Base-by-base conservation (phyloP, 257 asterid species). In the Nicotiana sylvestris region DNA sequence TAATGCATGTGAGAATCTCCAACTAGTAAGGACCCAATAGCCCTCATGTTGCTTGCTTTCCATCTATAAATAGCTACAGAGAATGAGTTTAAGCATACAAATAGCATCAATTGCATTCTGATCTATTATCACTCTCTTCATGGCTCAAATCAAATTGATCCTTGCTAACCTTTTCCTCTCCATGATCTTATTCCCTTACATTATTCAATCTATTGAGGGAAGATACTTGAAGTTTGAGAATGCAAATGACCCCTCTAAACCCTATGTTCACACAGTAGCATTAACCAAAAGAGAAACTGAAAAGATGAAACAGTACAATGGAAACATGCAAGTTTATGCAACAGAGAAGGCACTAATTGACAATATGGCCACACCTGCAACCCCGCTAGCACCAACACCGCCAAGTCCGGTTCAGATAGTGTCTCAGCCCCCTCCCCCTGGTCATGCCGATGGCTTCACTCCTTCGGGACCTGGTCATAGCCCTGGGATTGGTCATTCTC, bases 51-150 rank as follows among this genome's bases (percentile, higher is more conserved):
- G 58, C 49, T 84, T 29, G 33, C 76, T 37, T 35, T 70, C 58
- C 55, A 30, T 84, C 88, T 89, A 90, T 92, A 90, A 87, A 88
- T 90, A 87, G 61, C 87, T 79, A 9, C 3, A 15, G 70, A 46
- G 77, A 82, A 66, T 60, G 70, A 39, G 61, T 58, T 72, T 66
- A 84, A 84, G 58, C 87, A 90, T 82, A 88, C 74, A 25, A 15
- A 68, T 62, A 64, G 16, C 72, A 60, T 21, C 25, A 55, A 77
- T 74, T 74, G 25, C 46, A 81, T 53, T 64, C 32, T 18, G 46
- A 39, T 39, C 33, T 29, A 79, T 30, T 82, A 12, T 70, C 80
- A 27, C 37, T 30, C 39, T 21, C 43, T 74, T 32, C 30, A 90
- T 91, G 94, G 91, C 90, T 83, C 85, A 70, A 76, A 32, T 72